Evolutionary conservation across 1,284 basidiomycete species (phyloP).

Genomic region (Chalciporus piperatoides): DNA sequence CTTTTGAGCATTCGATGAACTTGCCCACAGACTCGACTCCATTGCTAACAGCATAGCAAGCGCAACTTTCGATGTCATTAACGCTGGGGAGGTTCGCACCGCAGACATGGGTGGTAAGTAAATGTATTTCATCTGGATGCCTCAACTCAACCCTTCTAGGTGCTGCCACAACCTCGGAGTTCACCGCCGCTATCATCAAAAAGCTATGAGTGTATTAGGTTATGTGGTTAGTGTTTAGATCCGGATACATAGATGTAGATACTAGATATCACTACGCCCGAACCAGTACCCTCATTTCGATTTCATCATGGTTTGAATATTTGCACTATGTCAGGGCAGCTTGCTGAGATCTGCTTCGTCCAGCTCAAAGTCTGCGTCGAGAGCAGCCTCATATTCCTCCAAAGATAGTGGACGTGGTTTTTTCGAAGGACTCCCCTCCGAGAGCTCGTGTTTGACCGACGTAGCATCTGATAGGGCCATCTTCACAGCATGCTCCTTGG

Average conservation of each 20-base stretch:
- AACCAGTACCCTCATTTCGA: conserved; percentile 21
- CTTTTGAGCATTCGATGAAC: conserved; percentile 6
- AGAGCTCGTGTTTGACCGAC: background rate
- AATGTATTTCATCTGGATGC: background rate
- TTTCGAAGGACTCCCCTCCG: conserved; percentile 22
- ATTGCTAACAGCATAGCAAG: conserved; percentile 95
- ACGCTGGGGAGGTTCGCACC: conserved; percentile 86
- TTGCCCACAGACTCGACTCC: conserved; percentile 67
- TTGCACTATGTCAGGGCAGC: conserved; percentile 10
- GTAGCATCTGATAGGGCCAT: background rate
- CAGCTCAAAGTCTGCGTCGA: conserved; percentile 43
- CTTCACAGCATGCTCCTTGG: background rate
- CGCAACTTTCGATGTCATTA: conserved; percentile 92
- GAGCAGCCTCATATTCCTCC: conserved; percentile 50
- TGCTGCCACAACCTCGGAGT: conserved; percentile 85
- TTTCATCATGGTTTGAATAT: background rate
- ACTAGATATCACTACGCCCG: conserved; percentile 13
- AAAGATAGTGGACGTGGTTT: conserved; percentile 38
- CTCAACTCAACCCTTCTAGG: conserved; percentile 42
- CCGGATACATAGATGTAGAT: conserved; percentile 29
- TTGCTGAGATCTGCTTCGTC: conserved; percentile 40
- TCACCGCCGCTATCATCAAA: conserved; percentile 86
- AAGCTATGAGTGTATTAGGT: conserved; percentile 40
- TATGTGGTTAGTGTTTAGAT: conserved; percentile 4
- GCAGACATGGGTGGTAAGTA: conserved; percentile 92